These are phyloP conservation scores for Basipetospora sp. DNA, from an alignment of 2,329 filamentous ascomycete species.

Conservation along the genomic window DNA sequence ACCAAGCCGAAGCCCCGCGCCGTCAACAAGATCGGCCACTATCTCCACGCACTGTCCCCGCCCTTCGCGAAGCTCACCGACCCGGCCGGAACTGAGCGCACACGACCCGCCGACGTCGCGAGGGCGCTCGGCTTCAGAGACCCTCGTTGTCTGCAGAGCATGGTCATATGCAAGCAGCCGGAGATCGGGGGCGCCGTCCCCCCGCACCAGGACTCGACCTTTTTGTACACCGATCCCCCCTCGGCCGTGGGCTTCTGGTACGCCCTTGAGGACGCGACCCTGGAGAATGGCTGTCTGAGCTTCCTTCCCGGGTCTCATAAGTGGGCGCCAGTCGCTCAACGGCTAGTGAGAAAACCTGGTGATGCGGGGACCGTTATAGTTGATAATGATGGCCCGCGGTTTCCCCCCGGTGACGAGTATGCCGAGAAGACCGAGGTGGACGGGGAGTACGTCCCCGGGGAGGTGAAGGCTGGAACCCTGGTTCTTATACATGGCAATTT, in stretches of 20 bases:
- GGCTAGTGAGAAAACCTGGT: slow-evolving; percentile 55
- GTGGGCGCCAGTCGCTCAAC: slow-evolving; percentile 52
- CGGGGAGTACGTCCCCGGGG: slow-evolving; percentile 56
- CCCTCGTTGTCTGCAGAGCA: slow-evolving; percentile 72
- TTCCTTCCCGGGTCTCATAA: slow-evolving; percentile 74
- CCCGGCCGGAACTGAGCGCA: slow-evolving; percentile 30
- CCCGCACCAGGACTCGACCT: slow-evolving; percentile 83
- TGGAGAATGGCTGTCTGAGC: slow-evolving; percentile 74
- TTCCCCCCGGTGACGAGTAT: slow-evolving; percentile 41
- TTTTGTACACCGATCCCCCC: slow-evolving; percentile 78
- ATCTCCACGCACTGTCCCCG: slow-evolving; percentile 53
- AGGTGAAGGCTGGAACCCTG: slow-evolving; percentile 80
- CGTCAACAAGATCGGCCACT: slow-evolving; percentile 81
- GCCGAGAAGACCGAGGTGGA: slow-evolving; percentile 26
- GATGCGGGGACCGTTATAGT: slow-evolving; percentile 53
- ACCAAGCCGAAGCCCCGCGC: slow-evolving; percentile 66
- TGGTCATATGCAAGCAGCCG: slow-evolving; percentile 97
- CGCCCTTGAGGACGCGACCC: slow-evolving; percentile 79
- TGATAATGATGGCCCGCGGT: slow-evolving; percentile 49
- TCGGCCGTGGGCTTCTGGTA: slow-evolving; percentile 95
- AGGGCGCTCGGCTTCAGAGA: slow-evolving; percentile 57
- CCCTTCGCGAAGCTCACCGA: slow-evolving; percentile 47
- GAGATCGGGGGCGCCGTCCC: slow-evolving; percentile 87
- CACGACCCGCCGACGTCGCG: slow-evolving; percentile 46
- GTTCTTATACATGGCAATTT: slow-evolving; percentile 93